These are phyloP conservation scores for Phaffomyces opuntiae DNA, from an alignment of 805 yeast species.

Conservation along the genomic window DNA sequence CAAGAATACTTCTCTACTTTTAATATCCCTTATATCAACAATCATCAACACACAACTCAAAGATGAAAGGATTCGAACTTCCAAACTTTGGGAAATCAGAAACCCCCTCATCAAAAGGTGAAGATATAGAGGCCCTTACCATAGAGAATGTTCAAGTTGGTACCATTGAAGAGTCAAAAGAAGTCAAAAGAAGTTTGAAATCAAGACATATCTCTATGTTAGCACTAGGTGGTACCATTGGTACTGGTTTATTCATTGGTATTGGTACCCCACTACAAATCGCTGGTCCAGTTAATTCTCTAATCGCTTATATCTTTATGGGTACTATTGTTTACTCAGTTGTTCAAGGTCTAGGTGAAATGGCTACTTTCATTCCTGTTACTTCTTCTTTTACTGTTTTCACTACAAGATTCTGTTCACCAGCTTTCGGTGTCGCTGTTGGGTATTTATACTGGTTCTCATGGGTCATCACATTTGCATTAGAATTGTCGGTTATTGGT, in stretches of 20 bases:
- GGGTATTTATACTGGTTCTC: conserved; percentile 74
- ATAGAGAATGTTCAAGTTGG: not conserved
- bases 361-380: conserved; percentile 73
- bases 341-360: conserved; percentile 69
- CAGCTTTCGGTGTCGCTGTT: conserved; percentile 66
- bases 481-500: conserved; percentile 67
- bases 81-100: not conserved
- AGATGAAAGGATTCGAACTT: not conserved
- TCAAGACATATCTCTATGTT: conserved; percentile 69
- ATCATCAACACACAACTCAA: too few species aligned
- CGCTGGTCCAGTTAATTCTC: conserved; percentile 65
- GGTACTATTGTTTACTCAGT: conserved; percentile 59
- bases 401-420: conserved; percentile 59
- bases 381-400: conserved; percentile 63
- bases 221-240: conserved; percentile 75
- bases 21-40: too few species aligned
- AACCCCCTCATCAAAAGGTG: not conserved
- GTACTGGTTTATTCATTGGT: conserved; percentile 71
- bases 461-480: conserved; percentile 71
- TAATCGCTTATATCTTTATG: conserved; percentile 60
- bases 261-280: conserved; percentile 44
- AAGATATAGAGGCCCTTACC: not conserved
- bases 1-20: too few species aligned
- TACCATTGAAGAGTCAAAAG: conserved; percentile 6
- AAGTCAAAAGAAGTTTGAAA: conserved; percentile 53